Percentiles rank a stretch among this genome's conserved stretches.
Conservation (phyloP, 306 rosid genomes). For the Malus fusca region DNA sequence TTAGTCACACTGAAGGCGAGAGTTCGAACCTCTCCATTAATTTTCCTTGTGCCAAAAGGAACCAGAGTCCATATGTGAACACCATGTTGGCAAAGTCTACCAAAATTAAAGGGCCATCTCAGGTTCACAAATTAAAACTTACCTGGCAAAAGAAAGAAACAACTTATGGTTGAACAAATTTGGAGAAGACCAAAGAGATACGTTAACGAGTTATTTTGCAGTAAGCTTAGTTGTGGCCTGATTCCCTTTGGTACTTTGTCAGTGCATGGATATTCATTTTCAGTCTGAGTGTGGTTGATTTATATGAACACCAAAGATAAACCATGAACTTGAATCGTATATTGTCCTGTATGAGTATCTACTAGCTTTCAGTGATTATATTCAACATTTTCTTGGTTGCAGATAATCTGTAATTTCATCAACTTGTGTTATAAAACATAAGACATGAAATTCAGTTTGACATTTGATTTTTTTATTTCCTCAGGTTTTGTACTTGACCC, state of each 20-base stretch:
- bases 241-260: not conserved
- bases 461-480: not conserved
- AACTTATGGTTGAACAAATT: not conserved
- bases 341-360: not conserved
- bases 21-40: not conserved
- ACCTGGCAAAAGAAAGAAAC: not conserved
- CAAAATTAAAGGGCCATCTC: not conserved
- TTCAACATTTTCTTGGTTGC: not conserved
- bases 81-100: not conserved
- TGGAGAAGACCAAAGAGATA: not conserved
- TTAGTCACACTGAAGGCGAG: not conserved
- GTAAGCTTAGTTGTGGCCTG: not conserved
- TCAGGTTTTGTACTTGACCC: slow-evolving; percentile 61
- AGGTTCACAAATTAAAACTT: not conserved
- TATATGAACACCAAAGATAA: not conserved
- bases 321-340: not conserved
- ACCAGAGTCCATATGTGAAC: not conserved
- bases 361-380: not conserved
- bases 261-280: not conserved
- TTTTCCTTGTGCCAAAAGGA: not conserved
- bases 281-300: not conserved
- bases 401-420: not conserved
- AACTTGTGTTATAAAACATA: not conserved
- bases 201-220: not conserved
- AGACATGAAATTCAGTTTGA: not conserved